Conservation (phyloP, 805 yeast genomes). For the Nakazawaea ernobii region DNA sequence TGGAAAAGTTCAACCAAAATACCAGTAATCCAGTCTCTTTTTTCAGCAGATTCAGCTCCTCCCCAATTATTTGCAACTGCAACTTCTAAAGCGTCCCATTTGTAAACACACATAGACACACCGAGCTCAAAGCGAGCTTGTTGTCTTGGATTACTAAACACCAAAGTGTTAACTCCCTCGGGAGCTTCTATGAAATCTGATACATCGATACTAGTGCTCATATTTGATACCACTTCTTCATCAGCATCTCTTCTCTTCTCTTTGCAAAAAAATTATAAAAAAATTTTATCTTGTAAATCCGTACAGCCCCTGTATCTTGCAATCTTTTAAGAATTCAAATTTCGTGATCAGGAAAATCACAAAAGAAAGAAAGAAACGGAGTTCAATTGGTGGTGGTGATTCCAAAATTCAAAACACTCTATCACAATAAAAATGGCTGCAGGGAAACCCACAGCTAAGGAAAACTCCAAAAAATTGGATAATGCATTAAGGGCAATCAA, state of each 20-base stretch:
- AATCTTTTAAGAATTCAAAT: no score
- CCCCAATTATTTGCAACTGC: constrained; percentile 97
- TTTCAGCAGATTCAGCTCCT: constrained; percentile 84
- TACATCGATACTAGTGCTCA: constrained; percentile 17
- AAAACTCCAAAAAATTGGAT: constrained; percentile 51
- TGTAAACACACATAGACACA: constrained; percentile 82
- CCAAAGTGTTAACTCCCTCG: constrained; percentile 17
- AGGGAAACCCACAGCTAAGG: constrained; percentile 16
- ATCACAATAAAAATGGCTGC: not conserved
- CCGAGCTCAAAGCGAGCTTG: constrained; percentile 91
- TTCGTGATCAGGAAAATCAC: no score
- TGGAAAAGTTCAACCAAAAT: constrained; percentile 73
- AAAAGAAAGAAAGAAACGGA: no score
- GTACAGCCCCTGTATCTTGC: no score
- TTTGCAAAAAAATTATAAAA: not conserved
- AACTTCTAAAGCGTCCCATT: constrained; percentile 81
- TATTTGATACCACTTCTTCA: not conserved
- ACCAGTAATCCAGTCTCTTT: constrained; percentile 92
- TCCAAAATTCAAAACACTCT: not conserved
- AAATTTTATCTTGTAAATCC: not conserved
- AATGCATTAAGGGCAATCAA: constrained; percentile 61
- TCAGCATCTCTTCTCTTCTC: not conserved
- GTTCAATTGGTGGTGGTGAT: no score
- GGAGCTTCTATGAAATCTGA: constrained; percentile 26
- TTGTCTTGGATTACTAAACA: constrained; percentile 46